Evolutionary conservation across 73 alveolate species (phyloP).

Genomic region (Symbiodinium natans): DNA sequence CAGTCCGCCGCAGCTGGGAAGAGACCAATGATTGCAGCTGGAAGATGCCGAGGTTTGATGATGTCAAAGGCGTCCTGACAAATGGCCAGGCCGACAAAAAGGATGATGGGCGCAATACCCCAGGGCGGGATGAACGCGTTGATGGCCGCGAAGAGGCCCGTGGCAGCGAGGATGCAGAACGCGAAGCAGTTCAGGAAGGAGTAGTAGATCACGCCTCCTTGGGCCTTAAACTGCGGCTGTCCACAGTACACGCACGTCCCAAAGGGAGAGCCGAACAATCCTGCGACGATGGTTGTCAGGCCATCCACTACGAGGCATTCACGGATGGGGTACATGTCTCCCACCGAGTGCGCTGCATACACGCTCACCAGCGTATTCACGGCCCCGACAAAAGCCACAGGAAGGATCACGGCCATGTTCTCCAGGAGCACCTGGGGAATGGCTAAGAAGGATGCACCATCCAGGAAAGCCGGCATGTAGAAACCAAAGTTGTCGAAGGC

Average conservation of each 20-base stretch:
- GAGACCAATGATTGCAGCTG: constrained; percentile 54
- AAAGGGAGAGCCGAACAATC: constrained; percentile 74
- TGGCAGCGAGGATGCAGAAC: constrained; percentile 58
- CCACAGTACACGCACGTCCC: constrained; percentile 87
- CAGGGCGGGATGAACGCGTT: constrained; percentile 78
- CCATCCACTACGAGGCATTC: constrained; percentile 80
- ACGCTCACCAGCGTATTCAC: constrained; percentile 61
- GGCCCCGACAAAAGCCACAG: constrained; percentile 77
- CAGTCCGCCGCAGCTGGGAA: constrained; percentile 53
- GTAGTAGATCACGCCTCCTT: constrained; percentile 85
- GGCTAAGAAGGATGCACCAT: neutral
- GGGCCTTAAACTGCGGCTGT: constrained; percentile 84
- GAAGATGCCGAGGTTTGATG: constrained; percentile 33
- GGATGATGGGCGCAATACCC: constrained; percentile 73
- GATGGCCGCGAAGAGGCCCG: constrained; percentile 62
- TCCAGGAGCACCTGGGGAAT: neutral
- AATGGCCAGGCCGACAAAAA: constrained; percentile 58
- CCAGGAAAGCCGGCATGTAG: constrained; percentile 23
- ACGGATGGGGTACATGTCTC: constrained; percentile 87
- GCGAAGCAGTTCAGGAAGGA: constrained; percentile 80
- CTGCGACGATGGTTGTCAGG: constrained; percentile 57
- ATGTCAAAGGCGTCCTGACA: constrained; percentile 44
- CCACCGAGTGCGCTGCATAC: constrained; percentile 63
- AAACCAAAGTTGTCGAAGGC: neutral
- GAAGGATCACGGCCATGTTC: constrained; percentile 12